Evolutionary conservation across 1,284 basidiomycete genomes (phyloP).

Genomic region (Sutorius eximius): DNA sequence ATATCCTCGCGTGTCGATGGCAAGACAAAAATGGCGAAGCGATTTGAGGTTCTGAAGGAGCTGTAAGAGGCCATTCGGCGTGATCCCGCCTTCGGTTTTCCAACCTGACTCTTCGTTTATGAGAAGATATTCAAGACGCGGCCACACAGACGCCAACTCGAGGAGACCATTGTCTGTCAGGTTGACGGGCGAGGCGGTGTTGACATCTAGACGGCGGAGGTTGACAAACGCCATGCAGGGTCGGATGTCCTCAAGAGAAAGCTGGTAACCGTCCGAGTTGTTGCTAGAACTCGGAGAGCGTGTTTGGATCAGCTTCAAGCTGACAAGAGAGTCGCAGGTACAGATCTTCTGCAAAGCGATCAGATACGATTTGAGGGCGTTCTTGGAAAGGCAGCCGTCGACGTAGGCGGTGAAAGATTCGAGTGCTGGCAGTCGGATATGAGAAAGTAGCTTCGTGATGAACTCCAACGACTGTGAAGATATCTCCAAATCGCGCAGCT

Average conservation of each 20-base stretch:
- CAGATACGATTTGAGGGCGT: slow-evolving; percentile 9
- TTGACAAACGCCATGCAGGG: slow-evolving; percentile 16
- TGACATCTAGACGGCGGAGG: slow-evolving; percentile 15
- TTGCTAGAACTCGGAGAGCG: slow-evolving; percentile 3
- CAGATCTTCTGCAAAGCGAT: slow-evolving; percentile 11
- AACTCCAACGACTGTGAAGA: slow-evolving; percentile 7
- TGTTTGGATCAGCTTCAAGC: slow-evolving; percentile 12
- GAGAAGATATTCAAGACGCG: slow-evolving; percentile 16
- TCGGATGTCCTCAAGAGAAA: slow-evolving; percentile 17
- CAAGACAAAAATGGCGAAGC: slow-evolving; percentile 18
- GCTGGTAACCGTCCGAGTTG: slow-evolving; percentile 6
- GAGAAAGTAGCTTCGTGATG: slow-evolving; percentile 8
- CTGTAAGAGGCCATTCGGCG: slow-evolving; percentile 16
- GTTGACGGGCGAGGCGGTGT: slow-evolving; percentile 12
- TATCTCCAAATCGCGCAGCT: slow-evolving; percentile 14
- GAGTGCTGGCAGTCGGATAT: slow-evolving; percentile 12
- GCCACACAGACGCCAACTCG: slow-evolving; percentile 17
- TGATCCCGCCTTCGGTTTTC: slow-evolving; percentile 16
- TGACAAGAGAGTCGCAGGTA: slow-evolving; percentile 2
- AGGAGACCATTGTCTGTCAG: slow-evolving; percentile 16
- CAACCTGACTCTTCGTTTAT: slow-evolving; percentile 24
- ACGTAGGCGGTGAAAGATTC: slow-evolving; percentile 13
- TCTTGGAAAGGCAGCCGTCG: slow-evolving; percentile 15
- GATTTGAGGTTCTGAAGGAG: slow-evolving; percentile 14
- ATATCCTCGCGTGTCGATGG: slow-evolving; percentile 23